Conservation (phyloP, 768 basidiomycete genomes). For the Tricholoma matsutake region DNA sequence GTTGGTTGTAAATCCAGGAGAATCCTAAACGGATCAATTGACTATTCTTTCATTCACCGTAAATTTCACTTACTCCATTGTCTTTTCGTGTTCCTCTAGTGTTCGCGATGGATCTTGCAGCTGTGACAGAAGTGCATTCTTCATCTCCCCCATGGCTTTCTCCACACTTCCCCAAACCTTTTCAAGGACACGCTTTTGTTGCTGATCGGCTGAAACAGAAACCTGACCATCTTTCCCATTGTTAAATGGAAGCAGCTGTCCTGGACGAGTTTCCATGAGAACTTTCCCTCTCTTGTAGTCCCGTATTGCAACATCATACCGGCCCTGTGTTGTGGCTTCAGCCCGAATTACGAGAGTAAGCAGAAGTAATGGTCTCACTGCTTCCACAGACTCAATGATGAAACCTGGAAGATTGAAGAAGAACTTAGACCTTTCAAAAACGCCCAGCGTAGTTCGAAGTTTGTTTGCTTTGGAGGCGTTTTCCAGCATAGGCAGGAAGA, state of each 20-base stretch:
- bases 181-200: constrained; percentile 90
- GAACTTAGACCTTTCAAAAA: constrained; percentile 96
- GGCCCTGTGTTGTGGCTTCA: constrained; percentile 52
- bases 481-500: constrained; percentile 94
- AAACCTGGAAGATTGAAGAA: constrained; percentile 97
- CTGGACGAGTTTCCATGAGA: constrained; percentile 85
- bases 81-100: constrained; percentile 95
- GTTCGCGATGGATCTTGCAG: constrained; percentile 76
- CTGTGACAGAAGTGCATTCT: constrained; percentile 68
- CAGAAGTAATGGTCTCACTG: constrained; percentile 47
- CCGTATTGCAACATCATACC: constrained; percentile 89
- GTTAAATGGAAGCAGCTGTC: constrained; percentile 73
- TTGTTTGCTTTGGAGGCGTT: constrained; percentile 94
- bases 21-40: constrained; percentile 49
- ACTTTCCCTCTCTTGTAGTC: constrained; percentile 98
- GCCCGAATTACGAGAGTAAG: constrained; percentile 2
- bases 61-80: constrained; percentile 71
- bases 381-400: constrained; percentile 85
- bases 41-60: not conserved
- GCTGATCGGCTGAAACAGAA: constrained; percentile 53
- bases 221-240: constrained; percentile 54
- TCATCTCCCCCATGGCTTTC: constrained; percentile 92
- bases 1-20: constrained; percentile 80
- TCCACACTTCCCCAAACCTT: constrained; percentile 97
- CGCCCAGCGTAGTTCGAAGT: constrained; percentile 86